Evolutionary conservation across 2,329 filamentous ascomycete species (phyloP).

Genomic region (Gaeumannomyces tritici): DNA sequence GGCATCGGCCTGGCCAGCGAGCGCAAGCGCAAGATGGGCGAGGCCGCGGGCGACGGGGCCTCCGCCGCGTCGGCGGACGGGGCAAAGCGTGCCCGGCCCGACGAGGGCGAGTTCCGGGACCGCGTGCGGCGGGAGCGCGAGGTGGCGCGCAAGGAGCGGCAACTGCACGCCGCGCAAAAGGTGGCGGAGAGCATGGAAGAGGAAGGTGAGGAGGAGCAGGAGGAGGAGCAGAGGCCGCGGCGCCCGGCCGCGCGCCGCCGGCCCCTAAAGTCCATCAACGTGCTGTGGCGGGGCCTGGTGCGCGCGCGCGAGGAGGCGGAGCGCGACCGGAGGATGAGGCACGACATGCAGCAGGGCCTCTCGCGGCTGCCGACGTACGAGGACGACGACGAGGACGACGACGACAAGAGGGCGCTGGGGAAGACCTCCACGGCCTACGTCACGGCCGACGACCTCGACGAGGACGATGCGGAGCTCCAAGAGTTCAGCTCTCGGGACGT

Average conservation of each 20-base stretch:
- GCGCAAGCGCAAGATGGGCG: constrained; percentile 65
- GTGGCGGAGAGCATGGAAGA: constrained; percentile 69
- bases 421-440: constrained; percentile 54
- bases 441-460: constrained; percentile 60
- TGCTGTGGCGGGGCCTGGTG: constrained; percentile 72
- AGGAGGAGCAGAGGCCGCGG: constrained; percentile 8
- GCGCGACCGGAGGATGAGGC: constrained; percentile 53
- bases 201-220: constrained; percentile 18
- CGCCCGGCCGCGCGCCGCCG: constrained; percentile 13
- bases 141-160: constrained; percentile 55
- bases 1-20: constrained; percentile 81
- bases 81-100: constrained; percentile 53
- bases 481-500: constrained; percentile 64
- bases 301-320: constrained; percentile 61
- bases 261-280: constrained; percentile 57
- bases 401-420: constrained; percentile 62
- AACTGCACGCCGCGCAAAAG: constrained; percentile 70
- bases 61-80: constrained; percentile 26
- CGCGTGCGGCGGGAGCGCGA: constrained; percentile 63
- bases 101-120: constrained; percentile 65
- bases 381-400: constrained; percentile 57
- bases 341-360: constrained; percentile 54
- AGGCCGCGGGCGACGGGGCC: constrained; percentile 31
- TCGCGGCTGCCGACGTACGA: constrained; percentile 50
- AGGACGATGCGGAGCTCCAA: constrained; percentile 72